Conservation (phyloP, 805 yeast genomes). For the Monosporozyma yasuniensis region DNA sequence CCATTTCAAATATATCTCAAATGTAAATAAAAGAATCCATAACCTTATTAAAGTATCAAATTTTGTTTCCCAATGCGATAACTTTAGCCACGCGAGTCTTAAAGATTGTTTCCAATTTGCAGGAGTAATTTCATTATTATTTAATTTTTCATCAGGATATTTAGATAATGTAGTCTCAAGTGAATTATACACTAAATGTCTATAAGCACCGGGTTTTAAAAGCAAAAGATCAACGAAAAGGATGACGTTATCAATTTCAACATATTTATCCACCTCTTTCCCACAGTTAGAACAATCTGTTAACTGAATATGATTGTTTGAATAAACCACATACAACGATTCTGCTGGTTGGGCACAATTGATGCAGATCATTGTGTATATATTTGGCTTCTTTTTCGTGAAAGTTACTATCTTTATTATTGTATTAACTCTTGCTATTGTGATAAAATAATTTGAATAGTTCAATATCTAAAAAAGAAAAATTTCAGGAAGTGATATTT, state of each 20-base stretch:
- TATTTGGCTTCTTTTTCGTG: not conserved
- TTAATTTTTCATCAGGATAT: slow-evolving; percentile 8
- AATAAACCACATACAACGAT: slow-evolving; percentile 60
- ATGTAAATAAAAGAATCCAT: slow-evolving; percentile 55
- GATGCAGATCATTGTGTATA: slow-evolving; percentile 65
- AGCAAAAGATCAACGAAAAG: slow-evolving; percentile 76
- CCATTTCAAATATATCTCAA: slow-evolving; percentile 89
- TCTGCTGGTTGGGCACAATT: slow-evolving; percentile 68
- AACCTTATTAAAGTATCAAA: slow-evolving; percentile 36
- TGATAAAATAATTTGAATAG: no score
- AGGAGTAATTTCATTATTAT: slow-evolving; percentile 2
- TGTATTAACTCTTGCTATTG: no score
- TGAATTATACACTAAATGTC: slow-evolving; percentile 77
- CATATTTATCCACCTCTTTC: slow-evolving; percentile 76
- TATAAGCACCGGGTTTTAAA: slow-evolving; percentile 77
- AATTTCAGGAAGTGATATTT: not conserved
- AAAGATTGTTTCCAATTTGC: slow-evolving; percentile 4
- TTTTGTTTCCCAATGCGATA: slow-evolving; percentile 14
- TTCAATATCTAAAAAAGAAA: not conserved
- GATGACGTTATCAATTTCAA: slow-evolving; percentile 80
- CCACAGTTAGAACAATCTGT: slow-evolving; percentile 69
- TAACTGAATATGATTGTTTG: slow-evolving; percentile 69
- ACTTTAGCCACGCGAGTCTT: not conserved
- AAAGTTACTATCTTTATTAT: not conserved
- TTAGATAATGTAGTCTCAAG: slow-evolving; percentile 25